Evolutionary conservation across 352 stramenopile species (phyloP).

Genomic region (Pythium dissimile): DNA sequence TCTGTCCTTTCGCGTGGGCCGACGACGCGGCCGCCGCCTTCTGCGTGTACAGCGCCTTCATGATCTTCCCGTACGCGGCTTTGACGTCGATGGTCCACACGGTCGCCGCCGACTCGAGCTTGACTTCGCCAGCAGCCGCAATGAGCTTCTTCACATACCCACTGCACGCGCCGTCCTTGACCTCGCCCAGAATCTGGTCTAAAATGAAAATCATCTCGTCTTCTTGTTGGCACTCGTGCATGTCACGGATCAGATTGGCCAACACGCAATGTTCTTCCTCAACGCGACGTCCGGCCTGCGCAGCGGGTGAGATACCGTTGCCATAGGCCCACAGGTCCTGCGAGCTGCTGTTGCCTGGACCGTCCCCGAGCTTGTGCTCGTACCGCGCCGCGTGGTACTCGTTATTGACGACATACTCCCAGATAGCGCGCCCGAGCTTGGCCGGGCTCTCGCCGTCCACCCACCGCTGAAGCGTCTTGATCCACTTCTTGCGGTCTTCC

Average conservation of each 20-base stretch:
- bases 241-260: conserved; percentile 68
- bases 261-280: conserved; percentile 74
- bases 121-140: conserved; percentile 62
- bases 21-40: conserved; percentile 7
- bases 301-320: conserved; percentile 34
- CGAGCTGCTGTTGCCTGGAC: not conserved
- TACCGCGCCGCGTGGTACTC: conserved; percentile 64
- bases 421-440: conserved; percentile 51
- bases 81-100: conserved; percentile 77
- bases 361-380: conserved; percentile 48
- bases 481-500: conserved; percentile 65
- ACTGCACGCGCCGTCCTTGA: conserved; percentile 56
- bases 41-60: conserved; percentile 64
- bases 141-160: conserved; percentile 76
- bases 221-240: conserved; percentile 67
- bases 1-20: not conserved
- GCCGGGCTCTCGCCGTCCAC: conserved; percentile 57
- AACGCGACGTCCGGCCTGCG: conserved; percentile 48
- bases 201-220: conserved; percentile 85
- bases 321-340: conserved; percentile 15
- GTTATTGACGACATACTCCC: conserved; percentile 75
- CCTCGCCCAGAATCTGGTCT: conserved; percentile 76
- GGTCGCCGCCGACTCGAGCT: conserved; percentile 47
- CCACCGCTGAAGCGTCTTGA: conserved; percentile 66
- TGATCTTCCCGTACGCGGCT: conserved; percentile 70